Conservation (phyloP, 352 stramenopile species). For the Phytophthora litchii region DNA sequence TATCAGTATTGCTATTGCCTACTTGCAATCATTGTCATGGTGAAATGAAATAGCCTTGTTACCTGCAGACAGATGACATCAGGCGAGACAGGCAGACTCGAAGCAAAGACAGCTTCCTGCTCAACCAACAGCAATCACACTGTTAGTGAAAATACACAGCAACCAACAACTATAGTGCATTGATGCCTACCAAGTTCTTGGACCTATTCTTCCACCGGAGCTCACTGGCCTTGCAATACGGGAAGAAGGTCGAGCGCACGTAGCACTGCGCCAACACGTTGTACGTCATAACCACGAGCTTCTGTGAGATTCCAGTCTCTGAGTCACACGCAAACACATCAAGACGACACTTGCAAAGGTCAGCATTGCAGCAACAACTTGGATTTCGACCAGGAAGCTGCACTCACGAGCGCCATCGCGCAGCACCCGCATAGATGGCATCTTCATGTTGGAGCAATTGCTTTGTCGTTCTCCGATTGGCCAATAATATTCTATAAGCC, state of each 20-base stretch:
- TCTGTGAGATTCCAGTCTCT: constrained; percentile 31
- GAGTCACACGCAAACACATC: not conserved
- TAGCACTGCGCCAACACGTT: constrained; percentile 88
- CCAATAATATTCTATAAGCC: constrained; percentile 19
- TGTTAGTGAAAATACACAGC: constrained; percentile 8
- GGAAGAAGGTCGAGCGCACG: constrained; percentile 79
- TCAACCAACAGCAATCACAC: not conserved
- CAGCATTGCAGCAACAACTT: constrained; percentile 1
- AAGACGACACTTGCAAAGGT: constrained; percentile 2
- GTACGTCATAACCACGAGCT: constrained; percentile 85
- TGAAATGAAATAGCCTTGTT: not conserved
- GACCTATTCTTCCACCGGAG: constrained; percentile 80
- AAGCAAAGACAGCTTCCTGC: constrained; percentile 62
- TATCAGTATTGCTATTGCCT: not conserved
- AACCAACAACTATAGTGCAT: not conserved
- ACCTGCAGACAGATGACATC: constrained; percentile 86
- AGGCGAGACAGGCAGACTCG: constrained; percentile 58
- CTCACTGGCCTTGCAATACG: constrained; percentile 67
- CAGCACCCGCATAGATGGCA: constrained; percentile 39
- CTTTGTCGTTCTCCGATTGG: too few relatives aligned
- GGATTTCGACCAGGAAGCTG: not conserved
- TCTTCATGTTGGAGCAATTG: constrained; percentile 36
- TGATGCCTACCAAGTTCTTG: constrained; percentile 53
- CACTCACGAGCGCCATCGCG: constrained; percentile 24
- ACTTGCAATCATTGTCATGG: not conserved